Base-by-base conservation (phyloP, 805 yeast genomes). In the Starmerella tilneyi region DNA sequence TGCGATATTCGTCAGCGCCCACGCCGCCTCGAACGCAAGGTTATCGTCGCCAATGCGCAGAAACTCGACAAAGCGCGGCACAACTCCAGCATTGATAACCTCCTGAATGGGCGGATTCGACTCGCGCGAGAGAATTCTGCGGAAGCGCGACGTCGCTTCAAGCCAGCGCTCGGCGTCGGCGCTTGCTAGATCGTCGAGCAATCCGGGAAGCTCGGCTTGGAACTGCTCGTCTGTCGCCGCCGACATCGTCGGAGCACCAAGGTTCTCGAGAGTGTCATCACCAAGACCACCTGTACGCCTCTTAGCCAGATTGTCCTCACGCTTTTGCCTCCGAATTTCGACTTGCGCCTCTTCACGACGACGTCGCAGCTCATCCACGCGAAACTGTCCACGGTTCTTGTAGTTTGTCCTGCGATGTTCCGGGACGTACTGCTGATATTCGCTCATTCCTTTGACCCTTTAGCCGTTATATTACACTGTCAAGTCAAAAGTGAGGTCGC, bases 1-100 rank as follows among this genome's bases (percentile, higher is more conserved):
- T 19, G 97, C 97, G 63, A 92, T 89, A 63, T 92, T 92, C 41
- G 98, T 92, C 56, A 92, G 74, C n/a, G 97, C 97, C 98, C 98
- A 92, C 8, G 98, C 96, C 11, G 97, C 95, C 70, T 92, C 98
- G 58, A 92, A 76, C 67, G 89, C 97, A 57, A 92, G 73, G 72
- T 83, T 77, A 58, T 84, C 86, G 55, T 84, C 86, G 44, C 75
- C 71, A 47, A 74, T 72, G 48, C 71, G 69, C 86, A 92, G 81
- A 57, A 88, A 85, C 56, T 75, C 79, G 45, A 92, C 96, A 63
- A 92, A 75, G 44, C 79, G 79, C 48, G 96, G 94, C 44, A 92
- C 92, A 27, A 89, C 96, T 37, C 97, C 97, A 44, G 88, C 74
- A 62, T 84, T 82, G 53, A 92, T 88, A 28, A 92, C 97, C 49